These are phyloP conservation scores for Phytopythium helicoides DNA, from an alignment of 352 stramenopile species.

Conservation along the genomic window DNA sequence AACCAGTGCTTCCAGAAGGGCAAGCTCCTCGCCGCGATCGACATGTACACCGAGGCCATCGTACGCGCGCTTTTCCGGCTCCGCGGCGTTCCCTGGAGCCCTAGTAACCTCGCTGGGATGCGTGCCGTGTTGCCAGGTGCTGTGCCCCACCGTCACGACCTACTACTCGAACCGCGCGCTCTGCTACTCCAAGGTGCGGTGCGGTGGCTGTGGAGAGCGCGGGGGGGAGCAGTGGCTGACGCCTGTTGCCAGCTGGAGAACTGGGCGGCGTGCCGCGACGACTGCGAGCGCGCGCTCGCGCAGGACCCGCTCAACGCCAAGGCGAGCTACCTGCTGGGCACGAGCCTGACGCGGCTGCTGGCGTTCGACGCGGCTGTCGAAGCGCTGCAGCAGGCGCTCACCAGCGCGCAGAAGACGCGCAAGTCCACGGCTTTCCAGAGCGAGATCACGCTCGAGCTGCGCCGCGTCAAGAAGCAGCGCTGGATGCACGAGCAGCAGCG, in stretches of 20 bases:
- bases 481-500: conserved; percentile 50
- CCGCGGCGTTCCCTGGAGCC: not conserved
- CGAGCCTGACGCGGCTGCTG: conserved; percentile 47
- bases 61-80: conserved; percentile 23
- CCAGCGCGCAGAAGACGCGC: conserved; percentile 50
- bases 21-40: conserved; percentile 75
- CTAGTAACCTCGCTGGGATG: not conserved
- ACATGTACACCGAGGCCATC: conserved; percentile 87
- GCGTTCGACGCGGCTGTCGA: conserved; percentile 50
- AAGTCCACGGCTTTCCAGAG: conserved; percentile 53
- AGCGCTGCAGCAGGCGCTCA: conserved; percentile 47
- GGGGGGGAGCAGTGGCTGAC: too few species aligned
- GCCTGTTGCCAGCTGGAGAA: conserved; percentile 36
- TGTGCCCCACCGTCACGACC: conserved; percentile 52
- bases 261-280: conserved; percentile 59
- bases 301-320: conserved; percentile 71
- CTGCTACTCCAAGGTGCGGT: conserved; percentile 60
- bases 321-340: conserved; percentile 70
- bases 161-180: conserved; percentile 84
- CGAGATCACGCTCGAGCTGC: conserved; percentile 59
- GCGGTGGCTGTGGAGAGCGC: too few species aligned
- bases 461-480: conserved; percentile 59
- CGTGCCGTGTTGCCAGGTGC: too few species aligned
- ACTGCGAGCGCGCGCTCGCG: conserved; percentile 54
- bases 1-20: conserved; percentile 82